Conservation (phyloP, 345 rosid genomes). For the Eucalyptus brandiana region DNA sequence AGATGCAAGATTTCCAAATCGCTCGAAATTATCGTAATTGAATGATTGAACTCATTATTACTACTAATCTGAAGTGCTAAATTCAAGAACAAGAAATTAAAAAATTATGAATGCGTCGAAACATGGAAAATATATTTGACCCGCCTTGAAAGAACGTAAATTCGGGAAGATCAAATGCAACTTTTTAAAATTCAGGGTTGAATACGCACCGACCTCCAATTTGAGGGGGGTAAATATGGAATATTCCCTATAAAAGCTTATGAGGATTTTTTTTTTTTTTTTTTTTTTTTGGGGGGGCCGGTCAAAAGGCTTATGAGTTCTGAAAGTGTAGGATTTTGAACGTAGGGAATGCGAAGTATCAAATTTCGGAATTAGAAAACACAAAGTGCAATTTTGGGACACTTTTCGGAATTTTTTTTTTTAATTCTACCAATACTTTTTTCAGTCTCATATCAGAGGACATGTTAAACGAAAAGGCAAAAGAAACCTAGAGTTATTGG, state of each 20-base stretch:
- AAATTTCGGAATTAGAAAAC: neutral
- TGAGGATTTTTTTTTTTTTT: too few relatives aligned
- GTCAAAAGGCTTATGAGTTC: neutral
- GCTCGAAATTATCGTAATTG: neutral
- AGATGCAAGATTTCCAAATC: neutral
- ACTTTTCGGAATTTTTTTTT: neutral
- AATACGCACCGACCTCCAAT: neutral
- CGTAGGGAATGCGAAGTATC: neutral
- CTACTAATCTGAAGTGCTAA: neutral
- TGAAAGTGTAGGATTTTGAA: neutral
- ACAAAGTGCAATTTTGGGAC: neutral
- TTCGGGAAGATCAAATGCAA: neutral
- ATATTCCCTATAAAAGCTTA: neutral
- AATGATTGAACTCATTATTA: neutral
- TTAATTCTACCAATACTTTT: too few relatives aligned
- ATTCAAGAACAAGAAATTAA: too few relatives aligned
- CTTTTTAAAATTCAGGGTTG: neutral
- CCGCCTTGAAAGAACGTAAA: neutral
- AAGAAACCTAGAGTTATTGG: neutral
- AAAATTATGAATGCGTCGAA: neutral
- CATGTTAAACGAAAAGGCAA: neutral
- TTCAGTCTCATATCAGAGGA: neutral
- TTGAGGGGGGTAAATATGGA: neutral
- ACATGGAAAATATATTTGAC: neutral
- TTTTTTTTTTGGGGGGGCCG: too few relatives aligned